Base-by-base conservation (phyloP, 2,329 filamentous ascomycete species). In the Phyllosticta citriasiana region DNA sequence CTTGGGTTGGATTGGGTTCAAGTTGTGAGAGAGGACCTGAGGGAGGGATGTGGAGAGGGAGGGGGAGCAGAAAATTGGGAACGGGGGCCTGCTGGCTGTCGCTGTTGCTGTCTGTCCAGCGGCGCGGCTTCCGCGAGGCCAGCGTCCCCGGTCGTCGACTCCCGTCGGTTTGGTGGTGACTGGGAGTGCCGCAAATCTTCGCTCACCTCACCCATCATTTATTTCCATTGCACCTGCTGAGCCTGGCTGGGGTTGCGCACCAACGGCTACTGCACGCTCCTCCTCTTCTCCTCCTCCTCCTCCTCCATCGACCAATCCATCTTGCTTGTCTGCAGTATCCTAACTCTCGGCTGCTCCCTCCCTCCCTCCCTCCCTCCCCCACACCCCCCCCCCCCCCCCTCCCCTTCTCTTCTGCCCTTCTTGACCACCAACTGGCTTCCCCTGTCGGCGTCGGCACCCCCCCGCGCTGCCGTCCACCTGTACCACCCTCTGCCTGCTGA, bases 351-450 rank as follows among this genome's bases (percentile, higher is more conserved):
- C 40, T 56, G 35, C 59, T 50, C 26, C 54, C n/a, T 22, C 53
- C 30, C 19, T 22, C 19, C 19, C 19, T 22, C 19, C 2, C 59
- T 50, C 26, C 54, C n/a, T 22, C 53, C 30, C 19, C 2, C 19
- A 1, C 19, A 1, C 19, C 2, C 53, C 30, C 19, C 2, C 19
- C 19, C 19, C 2, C 19, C 2, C 19, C 19, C 19, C 19, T 22
- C 19, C 19, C 19, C 19, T 22, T 22, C 19, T 2, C 19, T 22
- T 22, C 19, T 22, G 19, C n/a, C 59, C 54, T 50, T 26, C 59
- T 61, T 55, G 54, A 50, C 52, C 56, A 16, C 22, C 54, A 47
- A 57, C 59, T 57, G 55, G 60, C 60, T 62, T 62, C 60, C 60
- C 60, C 60, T 62, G 60, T 62, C 60, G 19, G 55, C 58, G 27